A percentile compares a stretch with the other conserved stretches of the same genome.
Evolutionary conservation across 495 filamentous ascomycete genomes (phyloP).

Genomic region (Xylaria flabelliformis): DNA sequence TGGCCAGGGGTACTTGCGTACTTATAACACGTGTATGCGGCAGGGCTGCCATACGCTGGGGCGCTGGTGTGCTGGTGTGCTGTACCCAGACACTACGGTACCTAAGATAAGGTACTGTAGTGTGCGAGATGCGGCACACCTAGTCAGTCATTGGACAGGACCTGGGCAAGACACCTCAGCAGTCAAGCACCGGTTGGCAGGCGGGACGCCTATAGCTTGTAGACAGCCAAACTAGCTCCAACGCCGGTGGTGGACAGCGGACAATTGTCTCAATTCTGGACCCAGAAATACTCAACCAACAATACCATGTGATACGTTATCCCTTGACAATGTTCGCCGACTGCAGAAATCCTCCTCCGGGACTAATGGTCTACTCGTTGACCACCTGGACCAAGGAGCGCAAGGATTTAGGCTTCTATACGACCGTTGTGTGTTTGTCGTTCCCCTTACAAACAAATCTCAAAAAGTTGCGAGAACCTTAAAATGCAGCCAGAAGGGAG

Average conservation of each 20-base stretch:
- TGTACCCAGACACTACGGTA: neutral
- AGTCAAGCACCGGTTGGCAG: neutral
- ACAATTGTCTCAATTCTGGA: neutral
- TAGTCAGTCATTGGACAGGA: constrained; percentile 20
- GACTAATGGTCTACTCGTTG: neutral
- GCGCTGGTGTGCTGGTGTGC: neutral
- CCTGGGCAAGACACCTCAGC: neutral
- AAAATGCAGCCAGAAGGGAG: neutral
- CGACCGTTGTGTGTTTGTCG: neutral
- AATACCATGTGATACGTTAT: constrained; percentile 9
- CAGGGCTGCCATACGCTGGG: neutral
- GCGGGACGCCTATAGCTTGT: neutral
- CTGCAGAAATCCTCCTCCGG: neutral
- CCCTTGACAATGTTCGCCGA: neutral
- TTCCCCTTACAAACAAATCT: neutral
- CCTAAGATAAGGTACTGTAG: neutral
- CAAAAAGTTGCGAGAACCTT: neutral
- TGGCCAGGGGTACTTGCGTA: constrained; percentile 40
- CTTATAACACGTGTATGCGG: constrained; percentile 1
- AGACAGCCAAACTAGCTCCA: too few relatives aligned
- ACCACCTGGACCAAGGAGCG: neutral
- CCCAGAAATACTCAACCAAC: constrained; percentile 11
- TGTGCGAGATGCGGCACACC: neutral
- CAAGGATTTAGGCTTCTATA: neutral
- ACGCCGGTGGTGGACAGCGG: neutral